phyloP scores from a whole-genome alignment of 2,329 filamentous ascomycete species.

The Iodosphaeria phyllophila region DNA sequence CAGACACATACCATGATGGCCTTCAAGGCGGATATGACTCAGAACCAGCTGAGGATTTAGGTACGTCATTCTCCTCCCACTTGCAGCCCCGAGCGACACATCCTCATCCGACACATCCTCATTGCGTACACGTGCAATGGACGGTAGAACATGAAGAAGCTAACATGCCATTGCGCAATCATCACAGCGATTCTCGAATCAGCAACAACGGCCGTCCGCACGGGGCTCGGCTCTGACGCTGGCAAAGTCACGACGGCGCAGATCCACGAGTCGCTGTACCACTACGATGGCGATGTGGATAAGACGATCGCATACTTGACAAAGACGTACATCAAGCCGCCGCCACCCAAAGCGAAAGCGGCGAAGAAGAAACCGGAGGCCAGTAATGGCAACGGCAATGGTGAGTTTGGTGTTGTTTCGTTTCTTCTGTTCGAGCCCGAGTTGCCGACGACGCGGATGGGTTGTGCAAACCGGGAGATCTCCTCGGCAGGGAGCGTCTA shows the following conservation, averaged over 20 bases:
- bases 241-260: constrained; percentile 39
- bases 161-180: too few species aligned
- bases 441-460: too few species aligned
- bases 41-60: constrained; percentile 15
- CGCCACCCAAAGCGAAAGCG: constrained; percentile 18
- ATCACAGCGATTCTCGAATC: constrained; percentile 31
- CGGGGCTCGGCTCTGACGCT: constrained; percentile 40
- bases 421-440: too few species aligned
- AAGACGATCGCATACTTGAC: constrained; percentile 70
- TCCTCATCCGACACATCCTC: constrained; percentile 7
- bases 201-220: constrained; percentile 47
- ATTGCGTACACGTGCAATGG: too few species aligned
- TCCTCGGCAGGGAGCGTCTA: too few species aligned
- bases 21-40: constrained; percentile 22
- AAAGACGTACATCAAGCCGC: constrained; percentile 35
- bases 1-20: too few species aligned
- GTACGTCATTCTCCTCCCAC: constrained; percentile 4
- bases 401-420: too few species aligned
- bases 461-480: too few species aligned
- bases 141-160: too few species aligned
- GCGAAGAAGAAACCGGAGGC: constrained; percentile 22
- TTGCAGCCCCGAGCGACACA: constrained; percentile 27
- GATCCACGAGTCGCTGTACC: constrained; percentile 80
- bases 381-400: too few species aligned
- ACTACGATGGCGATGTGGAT: constrained; percentile 87